These are phyloP conservation scores for Sanghuangporus weigelae DNA, from an alignment of 1,284 basidiomycete species.

Conservation along the genomic window DNA sequence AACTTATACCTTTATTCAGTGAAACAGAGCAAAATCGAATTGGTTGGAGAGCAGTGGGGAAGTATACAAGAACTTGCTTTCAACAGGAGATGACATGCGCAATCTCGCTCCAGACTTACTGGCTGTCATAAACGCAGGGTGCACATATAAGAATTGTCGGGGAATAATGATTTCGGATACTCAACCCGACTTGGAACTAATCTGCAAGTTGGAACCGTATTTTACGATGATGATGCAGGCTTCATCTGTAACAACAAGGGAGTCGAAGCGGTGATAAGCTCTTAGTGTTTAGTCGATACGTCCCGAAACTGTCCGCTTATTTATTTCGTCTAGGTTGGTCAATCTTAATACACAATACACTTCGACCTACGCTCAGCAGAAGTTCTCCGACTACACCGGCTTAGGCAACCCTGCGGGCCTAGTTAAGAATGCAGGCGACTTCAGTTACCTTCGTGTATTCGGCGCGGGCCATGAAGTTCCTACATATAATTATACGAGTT, in stretches of 20 bases:
- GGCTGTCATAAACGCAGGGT: conserved; percentile 55
- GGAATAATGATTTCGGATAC: background rate
- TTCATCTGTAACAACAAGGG: conserved; percentile 57
- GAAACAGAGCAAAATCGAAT: conserved; percentile 40
- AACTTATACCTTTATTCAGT: background rate
- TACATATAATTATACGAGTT: conserved; percentile 31
- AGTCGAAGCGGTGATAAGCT: conserved; percentile 53
- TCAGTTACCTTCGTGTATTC: conserved; percentile 53
- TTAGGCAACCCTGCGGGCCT: conserved; percentile 43
- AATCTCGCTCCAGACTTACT: conserved; percentile 50
- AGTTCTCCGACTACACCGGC: conserved; percentile 46
- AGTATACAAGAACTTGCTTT: conserved; percentile 52
- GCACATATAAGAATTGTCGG: conserved; percentile 27
- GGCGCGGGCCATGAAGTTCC: conserved; percentile 49
- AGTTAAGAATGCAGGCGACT: conserved; percentile 56
- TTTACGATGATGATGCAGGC: conserved; percentile 32
- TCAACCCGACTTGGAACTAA: background rate
- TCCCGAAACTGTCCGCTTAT: conserved; percentile 19
- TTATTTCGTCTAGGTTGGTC: conserved; percentile 32
- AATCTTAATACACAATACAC: conserved; percentile 38
- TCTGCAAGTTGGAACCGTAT: conserved; percentile 11
- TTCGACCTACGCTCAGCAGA: conserved; percentile 32
- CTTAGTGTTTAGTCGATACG: conserved; percentile 12
- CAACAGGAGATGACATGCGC: conserved; percentile 61
- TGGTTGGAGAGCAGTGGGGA: conserved; percentile 42